Conservation (phyloP, 257 asterid genomes). For the Solanum chmielewskii region DNA sequence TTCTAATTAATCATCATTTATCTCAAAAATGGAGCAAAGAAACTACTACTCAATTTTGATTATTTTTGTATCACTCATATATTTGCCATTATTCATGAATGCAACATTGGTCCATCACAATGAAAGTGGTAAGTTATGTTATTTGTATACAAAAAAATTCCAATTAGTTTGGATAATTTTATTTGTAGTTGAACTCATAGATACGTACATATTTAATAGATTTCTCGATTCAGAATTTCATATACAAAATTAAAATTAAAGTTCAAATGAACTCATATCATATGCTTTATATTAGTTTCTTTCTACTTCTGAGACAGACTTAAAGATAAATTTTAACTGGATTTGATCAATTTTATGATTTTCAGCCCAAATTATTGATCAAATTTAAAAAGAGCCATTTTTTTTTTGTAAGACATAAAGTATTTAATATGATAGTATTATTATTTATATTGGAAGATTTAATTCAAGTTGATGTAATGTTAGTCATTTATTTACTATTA, state of each 20-base stretch:
- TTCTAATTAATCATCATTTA: not conserved
- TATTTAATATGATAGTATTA: not conserved
- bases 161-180: not conserved
- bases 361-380: not conserved
- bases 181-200: not conserved
- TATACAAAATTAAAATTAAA: not conserved
- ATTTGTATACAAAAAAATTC: not conserved
- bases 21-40: conserved; percentile 7
- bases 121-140: conserved; percentile 22
- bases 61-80: conserved; percentile 4
- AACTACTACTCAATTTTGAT: not conserved
- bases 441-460: not conserved
- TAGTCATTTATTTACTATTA: not conserved
- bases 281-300: not conserved
- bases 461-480: not conserved
- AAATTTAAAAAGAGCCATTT: not conserved
- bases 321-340: not conserved
- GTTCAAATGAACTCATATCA: not conserved
- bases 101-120: conserved; percentile 28
- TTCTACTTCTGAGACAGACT: not conserved
- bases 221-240: not conserved
- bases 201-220: not conserved
- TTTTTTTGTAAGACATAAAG: not conserved
- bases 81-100: conserved; percentile 13
- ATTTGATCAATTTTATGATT: not conserved